phyloP scores from a whole-genome alignment of 164 flowering plant genomes.

The Stephania cephalantha region DNA sequence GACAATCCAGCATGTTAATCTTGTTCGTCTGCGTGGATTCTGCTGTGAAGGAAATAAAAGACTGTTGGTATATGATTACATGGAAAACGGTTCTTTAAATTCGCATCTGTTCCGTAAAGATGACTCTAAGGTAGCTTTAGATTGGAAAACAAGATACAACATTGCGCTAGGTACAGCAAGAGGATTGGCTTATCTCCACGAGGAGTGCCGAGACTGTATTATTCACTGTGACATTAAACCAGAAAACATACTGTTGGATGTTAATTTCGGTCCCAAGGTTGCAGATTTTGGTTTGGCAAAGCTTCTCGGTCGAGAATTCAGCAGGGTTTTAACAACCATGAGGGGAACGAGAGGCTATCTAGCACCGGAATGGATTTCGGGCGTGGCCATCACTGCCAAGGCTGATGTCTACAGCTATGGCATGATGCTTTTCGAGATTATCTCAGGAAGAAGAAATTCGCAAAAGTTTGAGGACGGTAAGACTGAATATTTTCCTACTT shows the following conservation, averaged over 20 bases:
- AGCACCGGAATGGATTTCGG: constrained; percentile 21
- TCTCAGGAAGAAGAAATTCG: neutral
- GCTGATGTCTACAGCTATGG: constrained; percentile 48
- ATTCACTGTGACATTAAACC: constrained; percentile 44
- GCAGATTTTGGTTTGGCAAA: constrained; percentile 54
- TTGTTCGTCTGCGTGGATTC: constrained; percentile 50
- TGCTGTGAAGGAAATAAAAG: constrained; percentile 44
- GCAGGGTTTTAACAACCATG: constrained; percentile 43
- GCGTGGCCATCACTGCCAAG: constrained; percentile 38
- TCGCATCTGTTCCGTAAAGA: constrained; percentile 6
- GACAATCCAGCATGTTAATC: constrained; percentile 52
- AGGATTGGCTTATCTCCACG: constrained; percentile 4
- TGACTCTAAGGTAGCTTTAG: neutral
- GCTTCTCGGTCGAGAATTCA: constrained; percentile 41
- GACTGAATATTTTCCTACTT: constrained; percentile 31
- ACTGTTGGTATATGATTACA: constrained; percentile 48
- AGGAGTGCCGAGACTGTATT: neutral
- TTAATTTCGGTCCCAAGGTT: constrained; percentile 30
- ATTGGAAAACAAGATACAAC: constrained; percentile 4
- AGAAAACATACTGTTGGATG: constrained; percentile 42
- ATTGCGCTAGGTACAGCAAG: neutral
- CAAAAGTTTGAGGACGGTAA: constrained; percentile 18
- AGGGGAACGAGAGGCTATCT: constrained; percentile 41
- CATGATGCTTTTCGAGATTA: constrained; percentile 7
- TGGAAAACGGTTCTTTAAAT: constrained; percentile 48